Conservation (phyloP, 2,329 filamentous ascomycete species). For the Akanthomyces lecanii region DNA sequence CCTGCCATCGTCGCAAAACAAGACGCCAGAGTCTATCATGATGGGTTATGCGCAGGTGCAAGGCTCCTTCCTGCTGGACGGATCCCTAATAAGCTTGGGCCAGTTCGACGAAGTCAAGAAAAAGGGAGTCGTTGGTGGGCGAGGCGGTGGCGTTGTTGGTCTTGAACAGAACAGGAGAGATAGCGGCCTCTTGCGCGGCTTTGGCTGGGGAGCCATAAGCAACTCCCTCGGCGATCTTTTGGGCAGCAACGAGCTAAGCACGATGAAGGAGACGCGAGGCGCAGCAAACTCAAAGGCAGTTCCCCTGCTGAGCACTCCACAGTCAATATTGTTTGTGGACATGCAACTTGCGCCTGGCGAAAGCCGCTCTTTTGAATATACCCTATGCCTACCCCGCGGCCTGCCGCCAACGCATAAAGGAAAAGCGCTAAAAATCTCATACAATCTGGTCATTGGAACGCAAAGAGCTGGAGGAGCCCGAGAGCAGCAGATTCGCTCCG, state of each 20-base stretch:
- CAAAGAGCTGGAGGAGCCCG: slow-evolving; percentile 75
- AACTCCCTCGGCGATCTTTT: slow-evolving; percentile 84
- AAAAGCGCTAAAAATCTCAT: slow-evolving; percentile 89
- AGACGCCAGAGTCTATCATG: slow-evolving; percentile 75
- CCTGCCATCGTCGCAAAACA: slow-evolving; percentile 40
- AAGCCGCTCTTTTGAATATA: slow-evolving; percentile 81
- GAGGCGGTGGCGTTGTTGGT: slow-evolving; percentile 81
- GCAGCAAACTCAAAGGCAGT: slow-evolving; percentile 81
- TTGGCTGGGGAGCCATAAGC: slow-evolving; percentile 85
- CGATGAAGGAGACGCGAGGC: slow-evolving; percentile 91
- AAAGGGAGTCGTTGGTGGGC: slow-evolving; percentile 83
- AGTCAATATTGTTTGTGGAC: slow-evolving; percentile 94
- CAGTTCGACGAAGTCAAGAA: slow-evolving; percentile 95
- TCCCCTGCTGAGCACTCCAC: slow-evolving; percentile 87
- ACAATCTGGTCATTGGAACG: slow-evolving; percentile 86
- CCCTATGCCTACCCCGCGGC: slow-evolving; percentile 78
- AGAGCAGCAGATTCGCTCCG: slow-evolving; percentile 81
- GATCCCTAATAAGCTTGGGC: slow-evolving; percentile 80
- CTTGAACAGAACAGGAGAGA: slow-evolving; percentile 69
- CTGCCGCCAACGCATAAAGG: slow-evolving; percentile 89
- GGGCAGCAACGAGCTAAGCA: slow-evolving; percentile 83
- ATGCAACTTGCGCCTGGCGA: slow-evolving; percentile 82
- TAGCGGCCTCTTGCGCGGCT: slow-evolving; percentile 73
- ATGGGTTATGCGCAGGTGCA: slow-evolving; percentile 97
- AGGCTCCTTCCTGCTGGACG: slow-evolving; percentile 87